phyloP scores from a whole-genome alignment of 176 grass and related monocot species.

The Phoenix roebelenii region DNA sequence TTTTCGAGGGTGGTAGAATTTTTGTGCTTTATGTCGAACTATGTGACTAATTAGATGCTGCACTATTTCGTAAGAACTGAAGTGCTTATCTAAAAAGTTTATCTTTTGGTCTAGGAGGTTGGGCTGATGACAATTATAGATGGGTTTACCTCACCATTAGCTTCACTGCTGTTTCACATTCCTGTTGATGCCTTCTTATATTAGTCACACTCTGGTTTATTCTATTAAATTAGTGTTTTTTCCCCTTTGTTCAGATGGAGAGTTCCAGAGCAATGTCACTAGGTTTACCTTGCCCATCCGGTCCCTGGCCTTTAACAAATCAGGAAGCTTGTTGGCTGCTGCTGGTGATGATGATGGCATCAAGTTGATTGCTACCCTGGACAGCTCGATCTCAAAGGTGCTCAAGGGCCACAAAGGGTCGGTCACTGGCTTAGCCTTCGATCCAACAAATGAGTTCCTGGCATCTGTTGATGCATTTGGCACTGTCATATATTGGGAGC shows the following conservation, averaged over 20 bases:
- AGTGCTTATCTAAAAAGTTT: too few species aligned
- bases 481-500: slow-evolving; percentile 76
- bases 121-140: too few species aligned
- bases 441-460: slow-evolving; percentile 75
- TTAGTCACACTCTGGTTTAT: too few species aligned
- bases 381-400: slow-evolving; percentile 85
- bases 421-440: slow-evolving; percentile 56
- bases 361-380: slow-evolving; percentile 79
- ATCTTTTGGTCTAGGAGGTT: too few species aligned
- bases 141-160: too few species aligned
- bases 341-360: slow-evolving; percentile 92
- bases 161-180: not conserved
- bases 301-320: slow-evolving; percentile 73
- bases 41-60: too few species aligned
- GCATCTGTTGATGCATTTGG: slow-evolving; percentile 74
- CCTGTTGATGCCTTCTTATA: not conserved
- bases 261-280: slow-evolving; percentile 77
- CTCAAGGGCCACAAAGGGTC: slow-evolving; percentile 91
- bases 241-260: slow-evolving; percentile 37
- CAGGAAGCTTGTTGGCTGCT: slow-evolving; percentile 64
- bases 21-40: too few species aligned
- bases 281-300: slow-evolving; percentile 80
- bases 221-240: not conserved
- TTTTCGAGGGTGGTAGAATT: too few species aligned
- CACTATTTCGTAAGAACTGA: too few species aligned